A percentile compares a stretch with the other conserved stretches of the same genome.
Evolutionary conservation across 345 rosid genomes (phyloP).

Genomic region (Lenwebbia sp.): DNA sequence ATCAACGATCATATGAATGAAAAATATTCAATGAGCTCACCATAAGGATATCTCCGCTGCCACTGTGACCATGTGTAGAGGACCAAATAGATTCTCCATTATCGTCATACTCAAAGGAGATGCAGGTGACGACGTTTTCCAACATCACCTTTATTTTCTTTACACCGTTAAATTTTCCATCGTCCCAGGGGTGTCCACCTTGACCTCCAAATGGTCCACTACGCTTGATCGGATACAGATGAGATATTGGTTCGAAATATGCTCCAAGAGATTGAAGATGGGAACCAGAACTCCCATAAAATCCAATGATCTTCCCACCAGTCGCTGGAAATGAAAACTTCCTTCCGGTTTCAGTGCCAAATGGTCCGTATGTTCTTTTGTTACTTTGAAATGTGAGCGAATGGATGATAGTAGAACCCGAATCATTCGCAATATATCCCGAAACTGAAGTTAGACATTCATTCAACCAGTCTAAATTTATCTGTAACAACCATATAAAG

Average conservation of each 20-base stretch:
- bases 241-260: not conserved
- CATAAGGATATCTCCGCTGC: rapidly evolving
- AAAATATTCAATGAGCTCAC: not conserved
- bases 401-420: not conserved
- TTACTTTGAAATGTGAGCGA: not conserved
- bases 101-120: not conserved
- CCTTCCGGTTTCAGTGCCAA: not conserved
- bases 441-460: not conserved
- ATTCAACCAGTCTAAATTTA: not conserved
- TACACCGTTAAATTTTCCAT: not conserved
- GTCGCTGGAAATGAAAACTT: not conserved
- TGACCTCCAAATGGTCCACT: not conserved
- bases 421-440: not conserved
- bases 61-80: not conserved
- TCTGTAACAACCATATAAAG: not conserved
- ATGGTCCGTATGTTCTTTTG: not conserved
- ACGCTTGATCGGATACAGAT: not conserved
- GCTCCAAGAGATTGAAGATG: not conserved
- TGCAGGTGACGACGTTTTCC: not conserved
- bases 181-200: not conserved
- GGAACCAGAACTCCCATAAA: not conserved
- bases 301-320: not conserved
- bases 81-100: not conserved
- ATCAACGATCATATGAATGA: not conserved
- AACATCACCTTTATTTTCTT: not conserved